Evolutionary conservation across 2,329 filamentous ascomycete species (phyloP).

Genomic region (Cytospora schulzeri): DNA sequence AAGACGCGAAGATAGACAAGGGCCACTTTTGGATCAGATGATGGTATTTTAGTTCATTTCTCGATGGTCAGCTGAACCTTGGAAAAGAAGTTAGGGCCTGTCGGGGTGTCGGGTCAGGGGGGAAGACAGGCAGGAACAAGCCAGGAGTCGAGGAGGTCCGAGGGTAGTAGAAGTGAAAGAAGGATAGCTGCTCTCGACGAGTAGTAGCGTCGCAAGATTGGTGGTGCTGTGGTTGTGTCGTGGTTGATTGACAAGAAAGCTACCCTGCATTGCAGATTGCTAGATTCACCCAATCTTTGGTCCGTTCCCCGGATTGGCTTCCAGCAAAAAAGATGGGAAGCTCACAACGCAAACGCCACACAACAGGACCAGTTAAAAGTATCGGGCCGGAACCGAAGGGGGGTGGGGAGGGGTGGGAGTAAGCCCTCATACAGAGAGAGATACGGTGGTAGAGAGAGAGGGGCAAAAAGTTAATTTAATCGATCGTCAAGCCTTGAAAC

Average conservation of each 20-base stretch:
- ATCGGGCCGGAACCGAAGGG: too few relatives aligned
- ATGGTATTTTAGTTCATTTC: slow-evolving; percentile 22
- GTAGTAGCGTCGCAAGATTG: neutral
- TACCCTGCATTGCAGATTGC: neutral
- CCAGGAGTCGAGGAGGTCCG: slow-evolving; percentile 3
- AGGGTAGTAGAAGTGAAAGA: too few relatives aligned
- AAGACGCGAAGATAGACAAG: slow-evolving; percentile 18
- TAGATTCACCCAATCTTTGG: neutral
- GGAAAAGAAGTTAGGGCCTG: slow-evolving; percentile 2
- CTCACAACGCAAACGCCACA: neutral
- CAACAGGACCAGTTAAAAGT: neutral
- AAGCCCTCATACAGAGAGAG: neutral
- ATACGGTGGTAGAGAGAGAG: too few relatives aligned
- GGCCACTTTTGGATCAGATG: slow-evolving; percentile 24
- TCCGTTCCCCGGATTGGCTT: neutral
- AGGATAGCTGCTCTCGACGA: too few relatives aligned
- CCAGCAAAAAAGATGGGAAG: neutral
- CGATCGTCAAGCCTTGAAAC: too few relatives aligned
- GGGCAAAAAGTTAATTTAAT: too few relatives aligned
- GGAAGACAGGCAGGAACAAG: slow-evolving; percentile 4
- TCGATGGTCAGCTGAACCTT: slow-evolving; percentile 16
- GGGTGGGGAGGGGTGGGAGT: too few relatives aligned
- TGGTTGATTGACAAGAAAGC: neutral
- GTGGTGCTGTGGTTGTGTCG: neutral
- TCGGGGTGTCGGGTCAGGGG: slow-evolving; percentile 20